These are phyloP conservation scores for Boletus rufocinnamomeus DNA, from an alignment of 768 basidiomycete genomes.

Conservation along the genomic window DNA sequence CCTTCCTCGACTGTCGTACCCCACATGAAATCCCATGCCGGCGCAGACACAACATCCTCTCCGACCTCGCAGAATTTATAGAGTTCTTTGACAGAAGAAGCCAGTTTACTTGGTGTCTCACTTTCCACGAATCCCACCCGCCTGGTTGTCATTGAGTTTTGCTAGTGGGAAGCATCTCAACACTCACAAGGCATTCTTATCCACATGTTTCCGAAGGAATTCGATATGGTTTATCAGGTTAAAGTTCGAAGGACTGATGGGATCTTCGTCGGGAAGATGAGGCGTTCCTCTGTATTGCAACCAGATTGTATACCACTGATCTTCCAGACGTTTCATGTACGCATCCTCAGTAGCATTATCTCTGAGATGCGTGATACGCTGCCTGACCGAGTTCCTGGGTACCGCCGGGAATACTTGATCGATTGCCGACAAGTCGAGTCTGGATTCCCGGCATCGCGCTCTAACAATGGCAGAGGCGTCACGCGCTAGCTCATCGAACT, in stretches of 20 bases:
- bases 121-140: conserved; percentile 62
- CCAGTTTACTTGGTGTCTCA: conserved; percentile 41
- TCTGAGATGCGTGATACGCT: conserved; percentile 61
- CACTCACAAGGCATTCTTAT: conserved; percentile 85
- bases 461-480: conserved; percentile 84
- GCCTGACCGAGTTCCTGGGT: conserved; percentile 70
- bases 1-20: conserved; percentile 69
- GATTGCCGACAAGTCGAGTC: conserved; percentile 71
- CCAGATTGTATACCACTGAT: conserved; percentile 83
- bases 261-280: conserved; percentile 71
- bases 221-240: conserved; percentile 79
- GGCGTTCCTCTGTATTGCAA: conserved; percentile 63
- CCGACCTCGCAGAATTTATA: conserved; percentile 49
- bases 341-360: conserved; percentile 66
- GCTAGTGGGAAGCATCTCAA: neutral
- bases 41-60: conserved; percentile 43
- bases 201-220: conserved; percentile 77
- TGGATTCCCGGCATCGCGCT: conserved; percentile 67
- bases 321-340: conserved; percentile 78
- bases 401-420: conserved; percentile 80
- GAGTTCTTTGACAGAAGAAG: conserved; percentile 47
- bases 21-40: conserved; percentile 77
- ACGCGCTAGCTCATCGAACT: conserved; percentile 86
- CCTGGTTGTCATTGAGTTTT: conserved; percentile 38
- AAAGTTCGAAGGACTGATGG: conserved; percentile 68